Evolutionary conservation across 352 stramenopile species (phyloP).

Genomic region (Phytophthora palmivora): DNA sequence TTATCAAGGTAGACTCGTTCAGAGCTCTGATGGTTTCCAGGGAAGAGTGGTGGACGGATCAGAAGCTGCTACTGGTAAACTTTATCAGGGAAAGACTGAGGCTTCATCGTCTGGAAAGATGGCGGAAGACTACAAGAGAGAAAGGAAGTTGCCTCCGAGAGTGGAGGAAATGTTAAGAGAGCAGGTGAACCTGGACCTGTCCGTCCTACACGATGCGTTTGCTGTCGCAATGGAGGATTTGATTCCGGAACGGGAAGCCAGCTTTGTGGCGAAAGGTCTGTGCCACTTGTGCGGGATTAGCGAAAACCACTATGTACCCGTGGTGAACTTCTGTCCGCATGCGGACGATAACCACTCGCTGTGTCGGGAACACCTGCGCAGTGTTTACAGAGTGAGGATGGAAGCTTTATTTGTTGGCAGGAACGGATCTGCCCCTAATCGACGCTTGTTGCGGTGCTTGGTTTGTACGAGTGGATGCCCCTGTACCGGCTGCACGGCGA

Average conservation of each 20-base stretch:
- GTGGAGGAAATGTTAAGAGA: slow-evolving; percentile 41
- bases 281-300: slow-evolving; percentile 71
- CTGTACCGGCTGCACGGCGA: slow-evolving; percentile 58
- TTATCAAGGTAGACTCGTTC: slow-evolving; percentile 11
- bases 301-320: slow-evolving; percentile 58
- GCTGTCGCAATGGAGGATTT: slow-evolving; percentile 63
- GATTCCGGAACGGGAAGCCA: slow-evolving; percentile 65
- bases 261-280: slow-evolving; percentile 74
- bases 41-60: slow-evolving; percentile 4
- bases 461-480: slow-evolving; percentile 68
- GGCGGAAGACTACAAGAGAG: slow-evolving; percentile 39
- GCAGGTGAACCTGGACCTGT: slow-evolving; percentile 49
- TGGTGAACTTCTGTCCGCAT: slow-evolving; percentile 82
- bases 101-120: slow-evolving; percentile 18
- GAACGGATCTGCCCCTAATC: slow-evolving; percentile 70
- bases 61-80: slow-evolving; percentile 1
- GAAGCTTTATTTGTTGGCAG: slow-evolving; percentile 78
- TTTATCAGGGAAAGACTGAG: slow-evolving; percentile 19
- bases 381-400: slow-evolving; percentile 71
- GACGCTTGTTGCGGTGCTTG: slow-evolving; percentile 66
- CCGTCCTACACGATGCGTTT: slow-evolving; percentile 51
- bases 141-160: slow-evolving; percentile 29
- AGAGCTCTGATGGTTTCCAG: slow-evolving; percentile 13
- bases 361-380: slow-evolving; percentile 78
- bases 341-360: slow-evolving; percentile 73